Percentiles rank a stretch among this genome's conserved stretches.
These are phyloP conservation scores for Breynia disticha DNA, from an alignment of 441 rosid species.

Conservation along the genomic window DNA sequence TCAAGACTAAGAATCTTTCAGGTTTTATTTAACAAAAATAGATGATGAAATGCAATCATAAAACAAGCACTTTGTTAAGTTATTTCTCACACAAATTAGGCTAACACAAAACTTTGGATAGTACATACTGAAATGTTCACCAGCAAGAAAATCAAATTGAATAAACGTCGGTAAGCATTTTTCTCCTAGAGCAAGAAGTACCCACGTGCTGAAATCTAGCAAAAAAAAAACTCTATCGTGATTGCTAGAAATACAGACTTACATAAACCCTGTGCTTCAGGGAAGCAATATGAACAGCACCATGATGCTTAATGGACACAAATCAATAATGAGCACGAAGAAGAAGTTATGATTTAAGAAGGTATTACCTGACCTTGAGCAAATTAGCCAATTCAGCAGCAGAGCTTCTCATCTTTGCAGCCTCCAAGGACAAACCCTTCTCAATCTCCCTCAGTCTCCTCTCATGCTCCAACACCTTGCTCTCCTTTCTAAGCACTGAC, in stretches of 20 bases:
- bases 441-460: constrained; percentile 48
- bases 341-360: not conserved
- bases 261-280: not conserved
- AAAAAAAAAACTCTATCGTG: too few relatives aligned
- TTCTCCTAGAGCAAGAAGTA: too few relatives aligned
- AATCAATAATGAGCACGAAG: too few relatives aligned
- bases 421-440: constrained; percentile 34
- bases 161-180: too few relatives aligned
- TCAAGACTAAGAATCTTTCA: not conserved
- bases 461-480: constrained; percentile 43
- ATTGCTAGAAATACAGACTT: not conserved
- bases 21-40: too few relatives aligned
- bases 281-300: not conserved
- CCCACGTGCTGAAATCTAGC: too few relatives aligned
- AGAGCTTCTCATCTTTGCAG: constrained; percentile 31
- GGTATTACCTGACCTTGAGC: constrained; percentile 51
- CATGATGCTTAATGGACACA: too few relatives aligned
- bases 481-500: constrained; percentile 58
- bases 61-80: not conserved
- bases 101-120: not conserved
- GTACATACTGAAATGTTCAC: not conserved
- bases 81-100: not conserved
- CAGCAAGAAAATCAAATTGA: too few relatives aligned
- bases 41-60: not conserved
- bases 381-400: constrained; percentile 38